phyloP scores from a whole-genome alignment of 305 asterid species.

The Solanum aculeatissimum region DNA sequence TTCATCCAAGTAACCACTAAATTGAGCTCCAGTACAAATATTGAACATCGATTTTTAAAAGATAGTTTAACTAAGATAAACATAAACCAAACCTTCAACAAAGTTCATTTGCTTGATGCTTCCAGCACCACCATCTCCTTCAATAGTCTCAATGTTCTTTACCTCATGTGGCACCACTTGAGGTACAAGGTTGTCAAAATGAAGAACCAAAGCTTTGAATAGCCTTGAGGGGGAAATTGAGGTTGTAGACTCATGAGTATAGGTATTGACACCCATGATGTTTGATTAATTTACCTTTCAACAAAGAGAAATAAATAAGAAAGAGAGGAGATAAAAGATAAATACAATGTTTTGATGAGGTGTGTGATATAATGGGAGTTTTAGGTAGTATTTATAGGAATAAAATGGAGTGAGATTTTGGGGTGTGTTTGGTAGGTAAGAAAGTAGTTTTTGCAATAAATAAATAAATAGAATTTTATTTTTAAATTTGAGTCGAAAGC shows the following conservation, averaged over 20 bases:
- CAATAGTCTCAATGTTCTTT: constrained; percentile 10
- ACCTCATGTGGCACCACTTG: constrained; percentile 14
- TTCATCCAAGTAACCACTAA: too few relatives aligned
- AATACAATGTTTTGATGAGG: background rate
- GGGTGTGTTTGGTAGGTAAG: too few relatives aligned
- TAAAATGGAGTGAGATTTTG: background rate
- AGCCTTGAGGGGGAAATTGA: constrained; percentile 21
- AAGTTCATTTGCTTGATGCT: constrained; percentile 13
- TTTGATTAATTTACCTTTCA: background rate
- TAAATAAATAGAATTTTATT: too few relatives aligned
- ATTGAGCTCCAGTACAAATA: too few relatives aligned
- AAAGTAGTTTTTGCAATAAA: too few relatives aligned
- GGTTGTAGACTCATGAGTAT: constrained; percentile 17
- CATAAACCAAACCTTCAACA: constrained; percentile 6
- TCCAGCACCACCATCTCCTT: constrained; percentile 27
- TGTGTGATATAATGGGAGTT: background rate
- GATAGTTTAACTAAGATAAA: background rate
- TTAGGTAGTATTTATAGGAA: background rate
- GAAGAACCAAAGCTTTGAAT: constrained; percentile 35
- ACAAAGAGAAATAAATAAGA: background rate
- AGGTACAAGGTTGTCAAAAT: constrained; percentile 25
- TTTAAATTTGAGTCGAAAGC: too few relatives aligned
- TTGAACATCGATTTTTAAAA: background rate
- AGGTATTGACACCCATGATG: constrained; percentile 19
- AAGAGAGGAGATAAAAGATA: background rate